Evolutionary conservation across 768 basidiomycete genomes (phyloP).

Genomic region (Leccinum disarticulatum): DNA sequence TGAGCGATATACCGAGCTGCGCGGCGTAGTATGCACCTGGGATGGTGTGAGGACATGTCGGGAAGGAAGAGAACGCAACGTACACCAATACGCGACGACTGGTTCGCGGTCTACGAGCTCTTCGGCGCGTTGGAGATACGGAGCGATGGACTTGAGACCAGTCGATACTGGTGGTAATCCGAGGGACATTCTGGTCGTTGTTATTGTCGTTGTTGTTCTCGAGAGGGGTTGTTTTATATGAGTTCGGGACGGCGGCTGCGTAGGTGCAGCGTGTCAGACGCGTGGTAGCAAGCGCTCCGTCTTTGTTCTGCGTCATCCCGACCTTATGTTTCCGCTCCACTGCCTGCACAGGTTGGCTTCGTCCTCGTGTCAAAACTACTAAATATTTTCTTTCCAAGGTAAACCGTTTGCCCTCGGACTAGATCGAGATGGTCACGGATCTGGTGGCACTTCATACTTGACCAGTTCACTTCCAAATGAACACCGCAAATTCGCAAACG

Average conservation of each 20-base stretch:
- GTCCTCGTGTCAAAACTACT: neutral
- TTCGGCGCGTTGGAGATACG: slow-evolving; percentile 87
- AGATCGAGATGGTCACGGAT: slow-evolving; percentile 18
- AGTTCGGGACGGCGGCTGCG: slow-evolving; percentile 1
- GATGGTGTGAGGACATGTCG: neutral
- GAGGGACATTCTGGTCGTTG: slow-evolving; percentile 35
- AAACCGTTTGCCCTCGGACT: slow-evolving; percentile 7
- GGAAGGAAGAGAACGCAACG: slow-evolving; percentile 30
- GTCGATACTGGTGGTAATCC: slow-evolving; percentile 59
- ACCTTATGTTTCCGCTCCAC: too few species aligned
- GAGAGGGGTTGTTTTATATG: neutral
- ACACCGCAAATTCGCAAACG: slow-evolving; percentile 1
- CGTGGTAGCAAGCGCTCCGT: slow-evolving; percentile 5
- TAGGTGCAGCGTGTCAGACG: slow-evolving; percentile 5
- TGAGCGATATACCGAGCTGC: slow-evolving; percentile 78
- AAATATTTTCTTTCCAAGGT: slow-evolving; percentile 2
- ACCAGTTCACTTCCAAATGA: slow-evolving; percentile 26
- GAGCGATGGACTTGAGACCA: slow-evolving; percentile 65
- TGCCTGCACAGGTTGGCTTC: slow-evolving; percentile 15
- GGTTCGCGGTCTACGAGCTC: slow-evolving; percentile 84
- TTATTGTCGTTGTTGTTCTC: too few species aligned
- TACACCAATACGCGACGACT: slow-evolving; percentile 95
- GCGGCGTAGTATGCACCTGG: slow-evolving; percentile 90
- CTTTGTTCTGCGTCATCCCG: slow-evolving; percentile 2
- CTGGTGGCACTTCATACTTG: neutral